phyloP scores from a whole-genome alignment of 2,329 filamentous ascomycete genomes.

The Monosporascus ibericus region DNA sequence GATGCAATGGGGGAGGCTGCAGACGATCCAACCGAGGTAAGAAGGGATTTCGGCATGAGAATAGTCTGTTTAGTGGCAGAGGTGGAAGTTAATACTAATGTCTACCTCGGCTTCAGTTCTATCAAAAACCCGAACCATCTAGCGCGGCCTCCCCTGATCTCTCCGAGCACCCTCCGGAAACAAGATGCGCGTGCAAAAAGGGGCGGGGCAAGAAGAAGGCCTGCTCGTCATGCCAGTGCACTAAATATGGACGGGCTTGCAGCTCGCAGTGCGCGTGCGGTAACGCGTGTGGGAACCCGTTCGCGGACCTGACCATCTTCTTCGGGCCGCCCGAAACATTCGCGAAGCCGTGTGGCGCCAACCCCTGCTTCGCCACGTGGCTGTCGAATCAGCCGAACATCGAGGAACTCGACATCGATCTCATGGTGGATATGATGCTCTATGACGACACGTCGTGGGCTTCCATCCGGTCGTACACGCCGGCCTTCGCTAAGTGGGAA shows the following conservation, averaged over 20 bases:
- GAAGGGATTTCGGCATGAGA: slow-evolving; percentile 4
- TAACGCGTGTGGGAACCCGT: slow-evolving; percentile 25
- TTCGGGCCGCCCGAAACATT: slow-evolving; percentile 24
- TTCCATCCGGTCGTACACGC: slow-evolving; percentile 19
- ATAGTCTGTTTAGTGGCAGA: neutral
- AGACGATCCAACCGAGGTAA: slow-evolving; percentile 26
- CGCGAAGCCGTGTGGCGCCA: slow-evolving; percentile 24
- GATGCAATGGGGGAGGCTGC: slow-evolving; percentile 27
- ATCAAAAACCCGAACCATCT: slow-evolving; percentile 17
- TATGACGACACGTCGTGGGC: slow-evolving; percentile 28
- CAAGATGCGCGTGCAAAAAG: slow-evolving; percentile 27
- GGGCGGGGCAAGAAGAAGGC: slow-evolving; percentile 28
- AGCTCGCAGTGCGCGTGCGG: slow-evolving; percentile 23
- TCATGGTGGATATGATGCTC: slow-evolving; percentile 29
- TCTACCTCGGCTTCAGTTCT: slow-evolving; percentile 16
- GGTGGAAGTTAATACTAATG: slow-evolving; percentile 2
- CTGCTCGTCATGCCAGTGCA: slow-evolving; percentile 26
- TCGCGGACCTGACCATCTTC: slow-evolving; percentile 25
- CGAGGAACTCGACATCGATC: slow-evolving; percentile 26
- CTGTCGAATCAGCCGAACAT: slow-evolving; percentile 27
- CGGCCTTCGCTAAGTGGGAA: slow-evolving; percentile 25
- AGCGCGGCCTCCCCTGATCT: slow-evolving; percentile 19
- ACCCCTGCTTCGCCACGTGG: slow-evolving; percentile 28
- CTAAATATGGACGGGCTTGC: slow-evolving; percentile 25
- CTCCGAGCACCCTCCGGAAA: slow-evolving; percentile 19